Evolutionary conservation across 2,329 filamentous ascomycete species (phyloP), one percentile per base, ranked within the genome.

Genomic region (Penicillium expansum): DNA sequence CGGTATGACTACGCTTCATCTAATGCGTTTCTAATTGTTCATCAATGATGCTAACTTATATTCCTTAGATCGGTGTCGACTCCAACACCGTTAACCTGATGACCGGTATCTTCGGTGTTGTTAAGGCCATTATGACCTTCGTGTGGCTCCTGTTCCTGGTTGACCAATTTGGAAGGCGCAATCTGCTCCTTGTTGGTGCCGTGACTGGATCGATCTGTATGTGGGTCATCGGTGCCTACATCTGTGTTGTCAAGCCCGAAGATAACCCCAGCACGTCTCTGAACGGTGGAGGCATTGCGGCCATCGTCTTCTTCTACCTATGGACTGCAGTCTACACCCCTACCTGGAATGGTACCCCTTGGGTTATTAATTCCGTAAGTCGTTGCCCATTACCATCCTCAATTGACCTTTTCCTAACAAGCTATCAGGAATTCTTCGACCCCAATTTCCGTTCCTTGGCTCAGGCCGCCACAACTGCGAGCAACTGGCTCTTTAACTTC

Each of bases 41-140:
- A 20, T 20, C 10, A 14, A 20, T 18, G 7, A 30, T 55, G 18
- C 60, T 63, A 48, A 63, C 44, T 13, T 11, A 10, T 33, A 1
- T 42, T 38, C 0, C 6, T 3, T 27, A 80, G 54, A 82, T 89
- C 35, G 86, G 86, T 14, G 77, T 89, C 9, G 78, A 76, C 0
- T 78, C 80, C 1, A 83, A 80, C 32, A 81, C 79, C 4, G 78
- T 80, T 6, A 79, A 86, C 61, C 73, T 87, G 24, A 87, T 87
- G 0, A 91, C 88, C 0, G 89, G 89, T n/a, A 84, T 91, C 62
- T 92, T 89, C 62, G 89, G 88, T 51, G 85, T 91, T 2, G 83
- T 91, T 67, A 91, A 91, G 78, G 90, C 87, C 0, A 69, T 80
- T 0, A 74, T 88, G 51, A 90, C 88, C 0, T 69, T 90, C 33